Conservation (phyloP, 768 basidiomycete genomes). For the Agaricus sinodeliciosus region DNA sequence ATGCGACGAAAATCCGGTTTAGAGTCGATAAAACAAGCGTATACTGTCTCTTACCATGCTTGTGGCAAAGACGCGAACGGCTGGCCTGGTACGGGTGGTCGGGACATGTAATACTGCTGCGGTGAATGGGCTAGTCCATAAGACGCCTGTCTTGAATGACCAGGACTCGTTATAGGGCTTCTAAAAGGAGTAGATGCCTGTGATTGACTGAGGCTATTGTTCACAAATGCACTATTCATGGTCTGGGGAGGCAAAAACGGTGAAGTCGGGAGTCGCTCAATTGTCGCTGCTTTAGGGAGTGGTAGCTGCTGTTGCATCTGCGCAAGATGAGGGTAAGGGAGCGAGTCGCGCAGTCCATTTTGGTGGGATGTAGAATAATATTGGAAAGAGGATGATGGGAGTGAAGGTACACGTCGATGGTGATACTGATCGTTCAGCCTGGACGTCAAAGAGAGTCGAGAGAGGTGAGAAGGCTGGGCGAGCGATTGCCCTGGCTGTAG, state of each 20-base stretch:
- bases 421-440: conserved; percentile 2
- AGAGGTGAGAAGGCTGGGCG: not conserved
- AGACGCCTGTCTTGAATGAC: conserved; percentile 3
- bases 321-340: not conserved
- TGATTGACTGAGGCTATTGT: conserved; percentile 1
- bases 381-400: not conserved
- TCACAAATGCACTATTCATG: not conserved
- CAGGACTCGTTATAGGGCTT: not conserved
- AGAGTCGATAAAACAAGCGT: too few relatives aligned
- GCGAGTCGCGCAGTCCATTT: not conserved
- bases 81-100: conserved; percentile 1
- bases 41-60: conserved; percentile 1
- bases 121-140: not conserved
- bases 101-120: not conserved
- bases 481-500: not conserved
- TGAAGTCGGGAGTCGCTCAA: not conserved
- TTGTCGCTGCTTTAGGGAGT: not conserved
- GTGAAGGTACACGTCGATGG: conserved; percentile 9
- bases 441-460: not conserved
- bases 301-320: not conserved
- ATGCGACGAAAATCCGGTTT: too few relatives aligned
- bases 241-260: not conserved
- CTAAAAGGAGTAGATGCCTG: not conserved
- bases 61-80: conserved; percentile 6
- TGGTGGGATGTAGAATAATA: not conserved